Evolutionary conservation across 345 rosid species (phyloP).

Genomic region (Pugionium cornutum): DNA sequence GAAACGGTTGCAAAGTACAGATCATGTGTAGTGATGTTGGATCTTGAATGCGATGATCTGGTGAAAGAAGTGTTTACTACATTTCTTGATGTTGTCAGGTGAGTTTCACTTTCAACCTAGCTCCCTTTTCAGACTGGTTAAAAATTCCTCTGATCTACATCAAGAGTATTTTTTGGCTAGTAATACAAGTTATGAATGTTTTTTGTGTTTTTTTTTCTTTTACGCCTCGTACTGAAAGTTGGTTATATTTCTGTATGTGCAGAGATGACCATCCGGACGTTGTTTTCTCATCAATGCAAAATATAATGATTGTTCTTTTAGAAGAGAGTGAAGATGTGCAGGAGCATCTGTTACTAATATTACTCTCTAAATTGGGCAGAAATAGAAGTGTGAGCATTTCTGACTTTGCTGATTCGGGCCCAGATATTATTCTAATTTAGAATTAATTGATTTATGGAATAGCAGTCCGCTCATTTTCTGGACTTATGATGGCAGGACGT

Average conservation of each 20-base stretch:
- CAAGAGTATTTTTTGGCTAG: conserved; percentile 12
- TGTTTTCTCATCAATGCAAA: conserved; percentile 86
- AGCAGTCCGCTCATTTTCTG: conserved; percentile 34
- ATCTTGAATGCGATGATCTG: conserved; percentile 93
- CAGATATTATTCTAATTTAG: conserved; percentile 1
- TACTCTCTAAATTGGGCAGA: conserved; percentile 77
- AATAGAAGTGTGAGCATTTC: conserved; percentile 62
- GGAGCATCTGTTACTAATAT: conserved; percentile 70
- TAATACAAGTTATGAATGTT: conserved; percentile 11
- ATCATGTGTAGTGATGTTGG: conserved; percentile 97
- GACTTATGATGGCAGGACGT: conserved; percentile 55
- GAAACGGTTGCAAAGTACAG: conserved; percentile 94
- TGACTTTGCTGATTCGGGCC: conserved; percentile 9
- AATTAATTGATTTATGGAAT: conserved; percentile 9
- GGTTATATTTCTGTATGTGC: conserved; percentile 39
- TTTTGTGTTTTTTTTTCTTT: conserved; percentile 10
- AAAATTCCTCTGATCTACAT: background rate
- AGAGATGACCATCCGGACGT: conserved; percentile 94
- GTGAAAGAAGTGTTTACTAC: conserved; percentile 89
- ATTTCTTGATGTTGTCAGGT: conserved; percentile 90
- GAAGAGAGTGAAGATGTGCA: conserved; percentile 91
- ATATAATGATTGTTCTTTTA: conserved; percentile 77
- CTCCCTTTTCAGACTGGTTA: conserved; percentile 5
- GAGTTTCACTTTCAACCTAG: conserved; percentile 39
- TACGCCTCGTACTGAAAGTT: conserved; percentile 2